Percentiles rank a stretch among this genome's conserved stretches.
Evolutionary conservation across 2,329 filamentous ascomycete genomes (phyloP).

Genomic region (Exserohilum turcica): DNA sequence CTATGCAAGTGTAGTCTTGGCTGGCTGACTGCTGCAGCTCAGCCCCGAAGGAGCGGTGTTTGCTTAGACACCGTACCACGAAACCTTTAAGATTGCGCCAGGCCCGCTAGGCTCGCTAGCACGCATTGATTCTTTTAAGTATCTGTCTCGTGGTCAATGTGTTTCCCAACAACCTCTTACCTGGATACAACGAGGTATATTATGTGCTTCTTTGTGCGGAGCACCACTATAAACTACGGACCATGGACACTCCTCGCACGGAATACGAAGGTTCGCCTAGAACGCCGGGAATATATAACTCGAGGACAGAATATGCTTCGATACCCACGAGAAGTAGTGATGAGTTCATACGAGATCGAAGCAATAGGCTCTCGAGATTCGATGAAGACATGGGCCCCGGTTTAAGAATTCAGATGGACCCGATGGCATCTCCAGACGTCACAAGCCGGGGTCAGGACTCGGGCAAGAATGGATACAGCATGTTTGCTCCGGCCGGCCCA

Average conservation of each 20-base stretch:
- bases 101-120: not conserved
- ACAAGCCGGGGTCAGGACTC: conserved; percentile 22
- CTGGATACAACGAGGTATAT: not conserved
- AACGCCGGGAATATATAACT: conserved; percentile 25
- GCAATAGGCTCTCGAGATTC: conserved; percentile 23
- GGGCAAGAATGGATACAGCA: conserved; percentile 19
- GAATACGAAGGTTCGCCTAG: conserved; percentile 19
- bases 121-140: not conserved
- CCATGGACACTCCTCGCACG: conserved; percentile 12
- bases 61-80: conserved; percentile 15
- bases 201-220: not conserved
- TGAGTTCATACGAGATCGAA: conserved; percentile 14
- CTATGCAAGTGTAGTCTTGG: conserved; percentile 13
- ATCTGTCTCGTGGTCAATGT: not conserved
- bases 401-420: conserved; percentile 36
- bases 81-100: not conserved
- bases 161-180: too few relatives aligned
- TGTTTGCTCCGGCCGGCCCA: conserved; percentile 24
- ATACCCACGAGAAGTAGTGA: conserved; percentile 24
- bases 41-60: conserved; percentile 16
- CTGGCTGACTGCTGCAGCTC: conserved; percentile 23
- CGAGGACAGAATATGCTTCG: conserved; percentile 22
- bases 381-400: conserved; percentile 26
- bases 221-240: not conserved
- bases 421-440: conserved; percentile 28